A percentile compares a stretch with the other conserved stretches of the same genome.
These are phyloP conservation scores for Mucor velutinosus DNA, from an alignment of 371 early-diverging fungal species.

Conservation along the genomic window DNA sequence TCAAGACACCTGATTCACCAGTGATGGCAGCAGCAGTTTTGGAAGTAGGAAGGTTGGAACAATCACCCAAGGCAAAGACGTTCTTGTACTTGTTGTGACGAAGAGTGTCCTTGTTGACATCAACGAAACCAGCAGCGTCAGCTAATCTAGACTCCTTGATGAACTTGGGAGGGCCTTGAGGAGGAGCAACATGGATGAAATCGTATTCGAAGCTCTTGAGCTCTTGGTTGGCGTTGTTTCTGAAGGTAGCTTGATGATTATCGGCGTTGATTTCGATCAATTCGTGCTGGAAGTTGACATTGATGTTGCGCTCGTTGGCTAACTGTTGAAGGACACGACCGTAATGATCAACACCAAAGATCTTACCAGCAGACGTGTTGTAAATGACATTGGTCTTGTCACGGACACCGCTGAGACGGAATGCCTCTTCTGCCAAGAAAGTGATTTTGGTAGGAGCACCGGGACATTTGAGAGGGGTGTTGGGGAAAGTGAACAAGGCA, in stretches of 20 bases:
- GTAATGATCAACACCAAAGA: slow-evolving; percentile 89
- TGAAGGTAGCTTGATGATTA: slow-evolving; percentile 73
- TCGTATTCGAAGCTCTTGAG: slow-evolving; percentile 69
- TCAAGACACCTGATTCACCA: slow-evolving; percentile 76
- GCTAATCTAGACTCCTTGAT: slow-evolving; percentile 72
- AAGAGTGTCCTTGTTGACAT: slow-evolving; percentile 78
- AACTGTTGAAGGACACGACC: slow-evolving; percentile 70
- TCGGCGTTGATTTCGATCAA: slow-evolving; percentile 70
- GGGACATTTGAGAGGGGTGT: slow-evolving; percentile 89
- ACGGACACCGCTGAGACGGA: slow-evolving; percentile 72
- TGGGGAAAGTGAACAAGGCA: slow-evolving; percentile 90
- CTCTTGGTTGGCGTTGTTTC: slow-evolving; percentile 59
- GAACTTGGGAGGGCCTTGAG: slow-evolving; percentile 79
- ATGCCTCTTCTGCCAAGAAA: slow-evolving; percentile 85
- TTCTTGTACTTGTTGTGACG: slow-evolving; percentile 82
- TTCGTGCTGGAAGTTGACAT: slow-evolving; percentile 72
- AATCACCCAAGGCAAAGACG: slow-evolving; percentile 84
- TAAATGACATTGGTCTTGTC: slow-evolving; percentile 72
- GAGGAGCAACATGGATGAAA: slow-evolving; percentile 89
- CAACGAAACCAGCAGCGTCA: slow-evolving; percentile 83
- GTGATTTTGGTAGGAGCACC: slow-evolving; percentile 93
- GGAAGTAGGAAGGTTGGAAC: slow-evolving; percentile 83
- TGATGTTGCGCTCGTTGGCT: slow-evolving; percentile 70
- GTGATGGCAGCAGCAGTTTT: slow-evolving; percentile 92
- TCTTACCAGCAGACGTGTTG: slow-evolving; percentile 79